phyloP scores from a whole-genome alignment of 2,329 filamentous ascomycete species.

The Monosporascus cannonballus region DNA sequence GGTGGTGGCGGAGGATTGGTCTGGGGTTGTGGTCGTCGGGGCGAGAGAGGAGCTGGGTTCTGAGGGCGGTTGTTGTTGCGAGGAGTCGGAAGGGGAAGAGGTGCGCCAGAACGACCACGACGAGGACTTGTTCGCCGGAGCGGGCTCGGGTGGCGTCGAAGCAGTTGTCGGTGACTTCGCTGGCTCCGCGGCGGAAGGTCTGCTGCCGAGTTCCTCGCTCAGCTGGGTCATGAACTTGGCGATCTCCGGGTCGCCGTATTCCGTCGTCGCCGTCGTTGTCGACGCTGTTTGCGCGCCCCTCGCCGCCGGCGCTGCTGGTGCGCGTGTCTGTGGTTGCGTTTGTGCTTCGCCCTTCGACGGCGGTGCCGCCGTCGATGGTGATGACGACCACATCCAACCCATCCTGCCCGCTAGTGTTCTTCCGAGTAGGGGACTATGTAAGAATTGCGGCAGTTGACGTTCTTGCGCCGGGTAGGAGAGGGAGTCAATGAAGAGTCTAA shows the following conservation, averaged over 20 bases:
- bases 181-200: slow-evolving; percentile 11
- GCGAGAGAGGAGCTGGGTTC: slow-evolving; percentile 16
- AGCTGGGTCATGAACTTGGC: slow-evolving; percentile 44
- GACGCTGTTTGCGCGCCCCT: slow-evolving; percentile 14
- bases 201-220: slow-evolving; percentile 19
- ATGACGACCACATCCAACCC: slow-evolving; percentile 57
- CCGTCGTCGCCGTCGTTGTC: slow-evolving; percentile 10
- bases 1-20: slow-evolving; percentile 18
- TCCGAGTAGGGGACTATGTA: no score
- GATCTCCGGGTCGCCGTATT: slow-evolving; percentile 42
- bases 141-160: no score
- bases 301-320: slow-evolving; percentile 16
- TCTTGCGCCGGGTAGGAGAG: neutral
- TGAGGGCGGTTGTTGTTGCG: slow-evolving; percentile 18
- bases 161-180: neutral
- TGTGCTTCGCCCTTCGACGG: slow-evolving; percentile 12
- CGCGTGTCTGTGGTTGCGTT: neutral
- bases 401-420: slow-evolving; percentile 31
- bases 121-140: slow-evolving; percentile 2
- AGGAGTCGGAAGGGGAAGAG: slow-evolving; percentile 19
- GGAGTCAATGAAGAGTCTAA: neutral
- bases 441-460: neutral
- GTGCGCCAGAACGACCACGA: slow-evolving; percentile 26
- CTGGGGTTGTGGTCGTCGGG: slow-evolving; percentile 3
- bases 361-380: slow-evolving; percentile 22